Evolutionary conservation across 257 asterid genomes (phyloP).

Genomic region (Nicotiana sylvestris): DNA sequence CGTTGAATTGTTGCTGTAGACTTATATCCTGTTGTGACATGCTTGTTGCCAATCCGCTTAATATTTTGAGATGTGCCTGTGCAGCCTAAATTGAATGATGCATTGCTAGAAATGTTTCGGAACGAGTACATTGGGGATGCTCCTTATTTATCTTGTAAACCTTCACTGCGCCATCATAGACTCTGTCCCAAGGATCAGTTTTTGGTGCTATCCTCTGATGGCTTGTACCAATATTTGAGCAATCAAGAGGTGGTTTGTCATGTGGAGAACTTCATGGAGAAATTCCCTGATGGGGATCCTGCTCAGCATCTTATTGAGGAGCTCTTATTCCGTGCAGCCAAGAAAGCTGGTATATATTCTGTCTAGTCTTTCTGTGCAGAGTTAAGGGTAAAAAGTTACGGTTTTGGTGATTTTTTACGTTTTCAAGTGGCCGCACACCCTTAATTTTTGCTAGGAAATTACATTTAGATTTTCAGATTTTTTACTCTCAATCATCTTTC

Average conservation of each 20-base stretch:
- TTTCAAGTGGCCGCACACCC: background rate
- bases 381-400: background rate
- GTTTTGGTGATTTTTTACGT: background rate
- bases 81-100: conserved; percentile 27
- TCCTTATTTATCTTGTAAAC: conserved; percentile 19
- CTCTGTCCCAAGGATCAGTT: conserved; percentile 17
- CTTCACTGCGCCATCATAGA: conserved; percentile 23
- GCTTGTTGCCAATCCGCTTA: background rate
- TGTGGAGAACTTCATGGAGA: conserved; percentile 17
- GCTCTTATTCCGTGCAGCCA: conserved; percentile 25
- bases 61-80: background rate
- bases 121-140: conserved; percentile 17
- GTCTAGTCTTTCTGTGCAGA: background rate
- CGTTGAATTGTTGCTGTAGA: background rate
- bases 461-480: background rate
- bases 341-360: conserved; percentile 20
- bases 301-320: conserved; percentile 28
- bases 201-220: conserved; percentile 27
- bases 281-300: conserved; percentile 25
- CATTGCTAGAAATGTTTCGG: conserved; percentile 22
- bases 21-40: background rate
- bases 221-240: conserved; percentile 22
- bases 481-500: background rate
- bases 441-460: background rate
- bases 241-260: conserved; percentile 23